These are phyloP conservation scores for Rhexocercosporidium sp. DNA, from an alignment of 2,329 filamentous ascomycete genomes.

Conservation along the genomic window DNA sequence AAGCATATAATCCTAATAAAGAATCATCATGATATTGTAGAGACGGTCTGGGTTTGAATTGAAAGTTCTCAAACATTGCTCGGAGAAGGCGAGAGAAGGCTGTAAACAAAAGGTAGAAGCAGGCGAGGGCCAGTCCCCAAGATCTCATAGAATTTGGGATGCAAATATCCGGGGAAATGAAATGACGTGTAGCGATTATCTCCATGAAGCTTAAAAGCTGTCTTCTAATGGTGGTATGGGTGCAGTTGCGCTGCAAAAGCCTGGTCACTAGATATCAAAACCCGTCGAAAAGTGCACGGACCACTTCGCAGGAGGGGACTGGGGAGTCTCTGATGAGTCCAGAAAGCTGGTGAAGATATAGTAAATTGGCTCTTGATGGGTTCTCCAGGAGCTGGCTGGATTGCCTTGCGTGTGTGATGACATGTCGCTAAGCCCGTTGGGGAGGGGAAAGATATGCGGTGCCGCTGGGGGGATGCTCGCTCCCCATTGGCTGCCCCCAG, in stretches of 20 bases:
- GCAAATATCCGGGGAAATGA: neutral
- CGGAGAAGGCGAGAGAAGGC: neutral
- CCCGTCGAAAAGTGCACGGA: neutral
- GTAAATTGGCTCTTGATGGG: neutral
- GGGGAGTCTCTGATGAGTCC: neutral
- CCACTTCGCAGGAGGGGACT: neutral
- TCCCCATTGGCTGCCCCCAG: slow-evolving; percentile 28
- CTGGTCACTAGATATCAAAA: neutral
- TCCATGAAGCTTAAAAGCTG: too few relatives aligned
- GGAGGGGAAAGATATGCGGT: slow-evolving; percentile 23
- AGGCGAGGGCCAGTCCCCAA: neutral
- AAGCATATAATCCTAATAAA: neutral
- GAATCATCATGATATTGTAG: neutral
- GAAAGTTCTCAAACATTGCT: neutral
- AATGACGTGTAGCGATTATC: neutral
- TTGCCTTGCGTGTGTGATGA: slow-evolving; percentile 19
- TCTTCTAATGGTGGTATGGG: neutral
- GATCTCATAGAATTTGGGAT: neutral
- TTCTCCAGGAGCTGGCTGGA: neutral
- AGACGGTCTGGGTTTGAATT: neutral
- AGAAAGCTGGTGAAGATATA: neutral
- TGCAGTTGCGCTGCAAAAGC: neutral
- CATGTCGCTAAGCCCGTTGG: slow-evolving; percentile 29
- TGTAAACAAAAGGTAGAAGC: neutral
- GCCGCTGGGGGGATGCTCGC: slow-evolving; percentile 18